These are phyloP conservation scores for Lecanoromycetidae sp. DNA, from an alignment of 2,329 filamentous ascomycete species.

Conservation along the genomic window DNA sequence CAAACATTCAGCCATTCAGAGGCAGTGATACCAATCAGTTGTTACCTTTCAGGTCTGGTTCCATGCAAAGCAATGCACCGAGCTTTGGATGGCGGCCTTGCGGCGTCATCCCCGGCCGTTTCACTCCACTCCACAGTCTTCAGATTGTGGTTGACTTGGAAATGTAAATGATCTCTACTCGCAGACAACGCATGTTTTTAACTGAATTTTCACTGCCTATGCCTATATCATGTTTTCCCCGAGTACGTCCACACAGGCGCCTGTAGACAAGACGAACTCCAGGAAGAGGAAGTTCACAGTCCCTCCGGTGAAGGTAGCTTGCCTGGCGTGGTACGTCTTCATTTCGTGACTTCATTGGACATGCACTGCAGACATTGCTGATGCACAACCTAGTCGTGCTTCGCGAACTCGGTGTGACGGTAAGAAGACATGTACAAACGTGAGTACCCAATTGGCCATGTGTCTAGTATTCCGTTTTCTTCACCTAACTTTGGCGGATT, in stretches of 20 bases:
- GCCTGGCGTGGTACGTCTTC: not conserved
- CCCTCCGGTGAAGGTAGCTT: not conserved
- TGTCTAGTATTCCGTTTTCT: not conserved
- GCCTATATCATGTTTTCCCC: not conserved
- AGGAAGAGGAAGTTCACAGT: not conserved
- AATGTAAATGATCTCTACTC: too few species aligned
- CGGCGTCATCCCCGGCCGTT: too few species aligned
- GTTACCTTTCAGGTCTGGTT: too few species aligned
- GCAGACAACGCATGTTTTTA: too few species aligned
- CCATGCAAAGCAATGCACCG: too few species aligned
- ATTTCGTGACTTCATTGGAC: not conserved
- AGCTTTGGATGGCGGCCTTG: too few species aligned
- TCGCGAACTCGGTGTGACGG: not conserved
- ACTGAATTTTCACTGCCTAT: not conserved
- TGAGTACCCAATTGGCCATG: not conserved
- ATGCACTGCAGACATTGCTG: too few species aligned
- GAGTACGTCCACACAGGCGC: not conserved
- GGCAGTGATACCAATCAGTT: too few species aligned
- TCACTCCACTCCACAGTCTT: too few species aligned
- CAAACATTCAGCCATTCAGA: too few species aligned
- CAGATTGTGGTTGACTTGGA: too few species aligned
- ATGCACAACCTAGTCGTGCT: not conserved
- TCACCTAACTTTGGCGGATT: too few species aligned
- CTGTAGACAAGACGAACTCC: not conserved
- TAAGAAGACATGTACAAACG: not conserved